These are phyloP conservation scores for Urtica urens DNA, from an alignment of 306 rosid genomes.

Conservation along the genomic window DNA sequence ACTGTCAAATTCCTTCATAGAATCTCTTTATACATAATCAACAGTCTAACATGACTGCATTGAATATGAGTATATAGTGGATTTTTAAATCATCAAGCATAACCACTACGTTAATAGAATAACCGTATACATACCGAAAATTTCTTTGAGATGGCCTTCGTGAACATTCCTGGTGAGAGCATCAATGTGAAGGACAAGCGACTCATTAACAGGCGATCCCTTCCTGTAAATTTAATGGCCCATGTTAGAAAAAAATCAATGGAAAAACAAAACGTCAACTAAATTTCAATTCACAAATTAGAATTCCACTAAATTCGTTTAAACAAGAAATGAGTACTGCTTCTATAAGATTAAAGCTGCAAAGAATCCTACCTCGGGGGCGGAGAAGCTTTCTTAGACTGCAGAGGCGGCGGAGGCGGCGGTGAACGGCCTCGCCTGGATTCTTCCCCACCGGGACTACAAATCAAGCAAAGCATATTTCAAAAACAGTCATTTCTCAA, in stretches of 20 bases:
- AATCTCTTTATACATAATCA: not conserved
- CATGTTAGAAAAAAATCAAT: not conserved
- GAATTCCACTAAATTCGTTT: too few species aligned
- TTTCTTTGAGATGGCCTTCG: conserved; percentile 90
- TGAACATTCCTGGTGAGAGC: conserved; percentile 90
- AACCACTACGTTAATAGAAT: too few species aligned
- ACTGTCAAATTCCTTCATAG: not conserved
- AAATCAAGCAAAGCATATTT: not conserved
- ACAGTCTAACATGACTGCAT: too few species aligned
- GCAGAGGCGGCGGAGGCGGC: conserved; percentile 63
- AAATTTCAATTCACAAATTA: too few species aligned
- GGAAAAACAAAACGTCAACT: not conserved
- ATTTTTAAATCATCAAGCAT: too few species aligned
- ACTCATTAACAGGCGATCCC: conserved; percentile 70
- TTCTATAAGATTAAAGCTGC: not conserved
- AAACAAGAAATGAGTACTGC: too few species aligned
- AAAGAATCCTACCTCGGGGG: conserved; percentile 48
- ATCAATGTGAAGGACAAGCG: conserved; percentile 77
- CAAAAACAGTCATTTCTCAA: too few species aligned
- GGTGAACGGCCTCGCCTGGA: conserved; percentile 67
- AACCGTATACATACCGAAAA: conserved; percentile 51
- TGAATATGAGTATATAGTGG: too few species aligned
- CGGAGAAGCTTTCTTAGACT: conserved; percentile 56
- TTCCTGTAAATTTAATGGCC: conserved; percentile 45
- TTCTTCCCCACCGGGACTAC: conserved; percentile 60